A percentile compares a stretch with the other conserved stretches of the same genome.
phyloP scores from a whole-genome alignment of 2,329 filamentous ascomycete species.

The Trichophyton benhamiae region DNA sequence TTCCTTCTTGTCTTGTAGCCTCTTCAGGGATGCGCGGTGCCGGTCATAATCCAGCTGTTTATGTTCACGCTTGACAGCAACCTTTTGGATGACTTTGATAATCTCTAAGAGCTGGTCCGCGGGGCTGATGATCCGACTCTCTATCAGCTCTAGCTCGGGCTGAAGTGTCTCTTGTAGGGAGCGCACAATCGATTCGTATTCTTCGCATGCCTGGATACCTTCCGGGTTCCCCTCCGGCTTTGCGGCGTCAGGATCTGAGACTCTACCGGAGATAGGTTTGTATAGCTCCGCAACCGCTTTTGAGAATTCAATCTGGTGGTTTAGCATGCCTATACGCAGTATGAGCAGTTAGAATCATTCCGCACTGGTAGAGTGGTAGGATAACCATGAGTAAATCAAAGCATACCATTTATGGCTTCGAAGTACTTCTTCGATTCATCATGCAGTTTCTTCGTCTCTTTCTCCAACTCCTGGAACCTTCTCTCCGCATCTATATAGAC shows the following conservation, averaged over 20 bases:
- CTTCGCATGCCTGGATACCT: conserved; percentile 87
- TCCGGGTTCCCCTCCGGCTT: conserved; percentile 77
- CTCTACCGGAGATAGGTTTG: conserved; percentile 90
- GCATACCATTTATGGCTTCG: conserved; percentile 74
- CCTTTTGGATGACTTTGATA: conserved; percentile 89
- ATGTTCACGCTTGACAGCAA: conserved; percentile 79
- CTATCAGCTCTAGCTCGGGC: conserved; percentile 96
- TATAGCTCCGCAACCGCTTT: conserved; percentile 93
- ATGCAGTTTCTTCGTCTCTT: conserved; percentile 90
- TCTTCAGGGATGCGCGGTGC: conserved; percentile 71
- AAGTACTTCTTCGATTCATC: conserved; percentile 97
- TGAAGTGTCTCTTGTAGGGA: conserved; percentile 79
- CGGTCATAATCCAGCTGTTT: conserved; percentile 96
- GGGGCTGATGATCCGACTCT: conserved; percentile 76
- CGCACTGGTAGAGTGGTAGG: background rate
- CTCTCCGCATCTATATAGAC: conserved; percentile 92
- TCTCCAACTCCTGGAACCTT: conserved; percentile 85
- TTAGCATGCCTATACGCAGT: conserved; percentile 59
- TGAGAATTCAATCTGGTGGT: conserved; percentile 96
- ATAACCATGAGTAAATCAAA: background rate
- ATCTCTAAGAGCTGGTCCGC: conserved; percentile 89
- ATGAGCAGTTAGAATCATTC: background rate
- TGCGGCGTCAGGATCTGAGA: conserved; percentile 81
- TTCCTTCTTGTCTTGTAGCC: conserved; percentile 95
- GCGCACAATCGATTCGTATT: conserved; percentile 83